Percentiles rank a stretch among this genome's conserved stretches.
Evolutionary conservation across 2,329 filamentous ascomycete genomes (phyloP).

Genomic region (Taxawa tesnikishii): DNA sequence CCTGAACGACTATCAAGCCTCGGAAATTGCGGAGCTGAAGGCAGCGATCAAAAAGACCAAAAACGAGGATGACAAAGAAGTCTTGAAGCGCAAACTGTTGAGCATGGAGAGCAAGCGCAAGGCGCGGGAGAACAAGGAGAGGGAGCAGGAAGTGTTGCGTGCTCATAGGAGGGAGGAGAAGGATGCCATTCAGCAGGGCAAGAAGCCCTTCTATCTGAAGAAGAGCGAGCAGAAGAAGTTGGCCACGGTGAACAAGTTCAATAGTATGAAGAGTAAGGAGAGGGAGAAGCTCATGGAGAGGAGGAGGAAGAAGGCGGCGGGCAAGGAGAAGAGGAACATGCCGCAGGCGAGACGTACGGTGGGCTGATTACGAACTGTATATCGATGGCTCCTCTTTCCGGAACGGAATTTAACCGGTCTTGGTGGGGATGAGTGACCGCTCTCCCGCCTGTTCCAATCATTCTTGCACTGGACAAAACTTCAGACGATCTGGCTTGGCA

Average conservation of each 20-base stretch:
- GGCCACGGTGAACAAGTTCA: constrained; percentile 66
- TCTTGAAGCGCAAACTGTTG: constrained; percentile 59
- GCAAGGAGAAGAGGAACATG: constrained; percentile 64
- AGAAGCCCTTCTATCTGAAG: constrained; percentile 90
- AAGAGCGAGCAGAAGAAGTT: constrained; percentile 79
- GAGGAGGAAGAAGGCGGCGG: constrained; percentile 76
- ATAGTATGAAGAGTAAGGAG: constrained; percentile 73
- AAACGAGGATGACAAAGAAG: constrained; percentile 51
- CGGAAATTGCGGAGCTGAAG: constrained; percentile 69
- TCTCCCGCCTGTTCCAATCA: too few species aligned
- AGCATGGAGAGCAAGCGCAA: constrained; percentile 71
- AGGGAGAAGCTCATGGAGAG: constrained; percentile 75
- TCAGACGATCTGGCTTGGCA: too few species aligned
- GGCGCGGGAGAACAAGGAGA: constrained; percentile 56
- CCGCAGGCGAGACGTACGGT: constrained; percentile 19
- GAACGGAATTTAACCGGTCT: too few species aligned
- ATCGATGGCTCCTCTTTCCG: too few species aligned
- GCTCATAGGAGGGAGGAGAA: constrained; percentile 76
- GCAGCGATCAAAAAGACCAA: constrained; percentile 55
- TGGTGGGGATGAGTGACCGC: too few species aligned
- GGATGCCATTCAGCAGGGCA: constrained; percentile 73
- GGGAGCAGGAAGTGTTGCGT: constrained; percentile 54
- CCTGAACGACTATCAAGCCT: constrained; percentile 70
- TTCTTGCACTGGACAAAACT: too few species aligned
- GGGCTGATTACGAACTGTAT: too few species aligned